Evolutionary conservation across 495 filamentous ascomycete species (phyloP).

Genomic region (Xylaria cubensis): DNA sequence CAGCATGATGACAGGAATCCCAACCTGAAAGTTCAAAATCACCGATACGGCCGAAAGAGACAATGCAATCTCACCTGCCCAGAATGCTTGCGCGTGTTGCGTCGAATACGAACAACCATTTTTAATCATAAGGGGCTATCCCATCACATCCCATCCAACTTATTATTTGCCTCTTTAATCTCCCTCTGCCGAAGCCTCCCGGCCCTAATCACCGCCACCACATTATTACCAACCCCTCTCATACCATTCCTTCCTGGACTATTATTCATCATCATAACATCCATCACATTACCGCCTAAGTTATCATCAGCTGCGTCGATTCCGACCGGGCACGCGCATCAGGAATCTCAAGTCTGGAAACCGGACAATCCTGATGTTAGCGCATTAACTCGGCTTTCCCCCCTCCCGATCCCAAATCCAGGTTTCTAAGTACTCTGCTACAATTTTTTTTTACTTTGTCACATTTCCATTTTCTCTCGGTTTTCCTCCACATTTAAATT

Average conservation of each 20-base stretch:
- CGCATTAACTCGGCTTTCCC: background rate
- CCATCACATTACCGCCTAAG: background rate
- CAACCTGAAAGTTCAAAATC: background rate
- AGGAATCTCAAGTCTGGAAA: background rate
- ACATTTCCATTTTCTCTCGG: background rate
- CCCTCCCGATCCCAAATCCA: background rate
- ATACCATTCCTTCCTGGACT: background rate
- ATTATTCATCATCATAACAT: background rate
- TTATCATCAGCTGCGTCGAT: background rate
- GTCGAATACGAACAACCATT: background rate
- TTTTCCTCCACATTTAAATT: background rate
- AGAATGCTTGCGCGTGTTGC: background rate
- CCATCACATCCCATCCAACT: background rate
- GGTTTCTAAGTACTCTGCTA: background rate
- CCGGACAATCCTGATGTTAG: background rate
- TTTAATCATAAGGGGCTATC: background rate
- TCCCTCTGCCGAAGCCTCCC: background rate
- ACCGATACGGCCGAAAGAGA: background rate
- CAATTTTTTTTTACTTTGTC: background rate
- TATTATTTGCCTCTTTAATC: background rate
- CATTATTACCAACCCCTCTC: background rate
- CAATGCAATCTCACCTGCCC: background rate
- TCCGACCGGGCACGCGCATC: background rate
- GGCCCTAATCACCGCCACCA: conserved; percentile 10
- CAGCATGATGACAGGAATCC: background rate